phyloP scores from a whole-genome alignment of 331 rosid genomes.

The Pyracantha coccinea region DNA sequence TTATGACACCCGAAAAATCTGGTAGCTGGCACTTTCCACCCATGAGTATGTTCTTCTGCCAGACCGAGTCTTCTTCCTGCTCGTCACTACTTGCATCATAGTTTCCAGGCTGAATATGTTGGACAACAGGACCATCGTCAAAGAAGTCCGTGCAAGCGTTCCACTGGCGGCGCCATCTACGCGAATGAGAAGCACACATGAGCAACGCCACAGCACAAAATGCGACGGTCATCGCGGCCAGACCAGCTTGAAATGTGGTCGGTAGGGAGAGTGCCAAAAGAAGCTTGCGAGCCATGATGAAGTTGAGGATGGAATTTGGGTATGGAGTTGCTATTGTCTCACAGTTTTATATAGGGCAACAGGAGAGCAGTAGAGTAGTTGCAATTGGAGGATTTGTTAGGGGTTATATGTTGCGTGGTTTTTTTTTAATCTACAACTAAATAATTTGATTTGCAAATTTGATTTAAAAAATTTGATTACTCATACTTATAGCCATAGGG shows the following conservation, averaged over 20 bases:
- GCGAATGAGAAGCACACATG: slow-evolving; percentile 68
- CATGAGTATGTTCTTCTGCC: slow-evolving; percentile 92
- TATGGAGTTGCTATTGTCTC: neutral
- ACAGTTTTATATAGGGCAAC: neutral
- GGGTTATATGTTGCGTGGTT: slow-evolving; percentile 11
- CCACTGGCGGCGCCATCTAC: slow-evolving; percentile 22
- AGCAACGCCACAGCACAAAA: slow-evolving; percentile 45
- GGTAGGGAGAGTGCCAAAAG: slow-evolving; percentile 11
- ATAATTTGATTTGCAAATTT: no score
- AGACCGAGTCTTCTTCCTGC: slow-evolving; percentile 36
- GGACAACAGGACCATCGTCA: neutral
- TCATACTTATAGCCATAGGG: no score
- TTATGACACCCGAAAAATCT: slow-evolving; percentile 84
- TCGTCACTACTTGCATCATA: slow-evolving; percentile 7
- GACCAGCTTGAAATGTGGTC: slow-evolving; percentile 24
- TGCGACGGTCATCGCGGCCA: slow-evolving; percentile 31
- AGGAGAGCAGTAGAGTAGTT: slow-evolving; percentile 9
- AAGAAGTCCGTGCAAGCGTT: slow-evolving; percentile 13
- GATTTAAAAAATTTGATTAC: no score
- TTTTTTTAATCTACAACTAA: neutral
- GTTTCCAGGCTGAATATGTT: slow-evolving; percentile 10
- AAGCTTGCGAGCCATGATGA: slow-evolving; percentile 52
- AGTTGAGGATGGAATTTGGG: slow-evolving; percentile 12
- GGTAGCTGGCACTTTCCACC: slow-evolving; percentile 96
- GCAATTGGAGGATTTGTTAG: slow-evolving; percentile 22